These are phyloP conservation scores for Penicillium canescens DNA, from an alignment of 495 filamentous ascomycete genomes.

Conservation along the genomic window DNA sequence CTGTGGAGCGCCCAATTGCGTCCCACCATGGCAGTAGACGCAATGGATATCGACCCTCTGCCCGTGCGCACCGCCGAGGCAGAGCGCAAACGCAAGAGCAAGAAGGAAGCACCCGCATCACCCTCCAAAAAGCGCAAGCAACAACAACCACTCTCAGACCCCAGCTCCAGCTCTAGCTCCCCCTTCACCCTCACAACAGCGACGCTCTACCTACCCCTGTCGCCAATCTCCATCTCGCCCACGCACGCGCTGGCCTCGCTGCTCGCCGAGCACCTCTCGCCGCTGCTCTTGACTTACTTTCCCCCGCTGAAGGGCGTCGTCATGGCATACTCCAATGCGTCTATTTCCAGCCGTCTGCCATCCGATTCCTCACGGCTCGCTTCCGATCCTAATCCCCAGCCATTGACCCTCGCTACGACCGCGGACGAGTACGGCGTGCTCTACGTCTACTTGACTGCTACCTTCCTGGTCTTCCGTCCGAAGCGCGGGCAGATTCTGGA, in stretches of 20 bases:
- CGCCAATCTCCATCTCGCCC: conserved; percentile 67
- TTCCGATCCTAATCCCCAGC: conserved; percentile 37
- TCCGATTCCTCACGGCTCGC: conserved; percentile 22
- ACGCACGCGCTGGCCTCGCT: conserved; percentile 62
- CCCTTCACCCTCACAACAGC: conserved; percentile 63
- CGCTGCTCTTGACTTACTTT: conserved; percentile 73
- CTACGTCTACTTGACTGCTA: conserved; percentile 71
- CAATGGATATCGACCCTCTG: conserved; percentile 44
- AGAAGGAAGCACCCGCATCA: conserved; percentile 42
- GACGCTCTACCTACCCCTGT: conserved; percentile 69
- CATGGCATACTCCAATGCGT: conserved; percentile 66
- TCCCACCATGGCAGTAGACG: conserved; percentile 40
- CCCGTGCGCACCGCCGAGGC: conserved; percentile 13
- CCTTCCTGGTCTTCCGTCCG: conserved; percentile 70
- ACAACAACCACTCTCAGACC: conserved; percentile 2
- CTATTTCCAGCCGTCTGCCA: conserved; percentile 42
- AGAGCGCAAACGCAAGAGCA: conserved; percentile 55
- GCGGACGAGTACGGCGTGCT: conserved; percentile 68
- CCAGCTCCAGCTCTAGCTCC: conserved; percentile 29
- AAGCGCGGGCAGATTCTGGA: conserved; percentile 57
- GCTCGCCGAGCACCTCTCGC: conserved; percentile 73
- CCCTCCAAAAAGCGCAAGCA: conserved; percentile 54
- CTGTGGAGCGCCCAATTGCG: conserved; percentile 25
- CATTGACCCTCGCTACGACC: conserved; percentile 51
- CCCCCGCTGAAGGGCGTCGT: conserved; percentile 69